Evolutionary conservation across 192 early-diverging fungal species (phyloP), one percentile per base, ranked within the genome.

Genomic region (Coemansia erecta): DNA sequence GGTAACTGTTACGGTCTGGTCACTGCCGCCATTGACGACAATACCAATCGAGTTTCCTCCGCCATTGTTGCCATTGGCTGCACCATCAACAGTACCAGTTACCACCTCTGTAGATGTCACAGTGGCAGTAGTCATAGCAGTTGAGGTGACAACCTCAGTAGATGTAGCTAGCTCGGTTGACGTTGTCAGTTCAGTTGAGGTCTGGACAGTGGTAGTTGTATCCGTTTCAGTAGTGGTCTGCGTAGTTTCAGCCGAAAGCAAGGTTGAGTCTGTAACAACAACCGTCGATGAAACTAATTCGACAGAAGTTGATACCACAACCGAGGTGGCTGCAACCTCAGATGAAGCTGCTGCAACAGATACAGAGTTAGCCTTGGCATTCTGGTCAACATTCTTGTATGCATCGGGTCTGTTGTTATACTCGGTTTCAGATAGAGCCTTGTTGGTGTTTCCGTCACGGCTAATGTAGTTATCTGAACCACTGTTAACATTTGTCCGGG

Each of bases 91-190:
- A 56, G 33, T 55, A 0, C 45, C 41, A 19, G 58, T 64, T 1
- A 12, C 28, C 12, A 56, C 59, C 8, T 18, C 61, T 17, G 61
- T 12, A 10, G 51, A 7, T n/a, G 50, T 59, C 15, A 46, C 44
- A 6, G 63, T 65, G 0, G 18, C 24, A 24, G 31, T 53, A n/a
- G 28, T n/a, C n/a, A n/a, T n/a, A n/a, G n/a, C n/a, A n/a, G n/a
- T n/a, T n/a, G n/a, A 15, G 10, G 24, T 14, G 11, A 53, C 13
- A 37, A 55, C 40, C 5, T 40, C 39, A n/a, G 40, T 15, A 22
- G 46, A 28, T n/a, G 62, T 61, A n/a, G n/a, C n/a, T n/a, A n/a
- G n/a, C n/a, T n/a, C n/a, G n/a, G n/a, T n/a, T 8, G 66, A 46
- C 15, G 48, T 46, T 4, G 41, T 7, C 2, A 26, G 14, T 5